Evolutionary conservation across 352 stramenopile genomes (phyloP).

Genomic region (Hyaloperonospora brassicae): DNA sequence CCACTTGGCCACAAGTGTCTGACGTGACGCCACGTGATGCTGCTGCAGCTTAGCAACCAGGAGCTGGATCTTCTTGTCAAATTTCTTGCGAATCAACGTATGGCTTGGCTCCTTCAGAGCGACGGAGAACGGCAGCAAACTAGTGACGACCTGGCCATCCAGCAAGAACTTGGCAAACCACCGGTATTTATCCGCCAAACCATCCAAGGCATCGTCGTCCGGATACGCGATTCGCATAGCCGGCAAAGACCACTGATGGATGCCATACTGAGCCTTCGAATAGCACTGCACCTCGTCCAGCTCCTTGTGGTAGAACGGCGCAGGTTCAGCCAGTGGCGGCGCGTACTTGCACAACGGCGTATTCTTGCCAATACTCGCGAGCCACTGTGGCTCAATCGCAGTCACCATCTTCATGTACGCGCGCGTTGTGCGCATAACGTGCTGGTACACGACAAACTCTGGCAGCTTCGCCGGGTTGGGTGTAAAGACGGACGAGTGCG

Average conservation of each 20-base stretch:
- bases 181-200: slow-evolving; percentile 44
- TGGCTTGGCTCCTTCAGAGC: slow-evolving; percentile 92
- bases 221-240: slow-evolving; percentile 52
- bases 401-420: slow-evolving; percentile 97
- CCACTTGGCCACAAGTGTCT: slow-evolving; percentile 39
- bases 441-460: slow-evolving; percentile 67
- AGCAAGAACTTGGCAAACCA: slow-evolving; percentile 84
- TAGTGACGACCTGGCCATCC: slow-evolving; percentile 50
- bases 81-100: slow-evolving; percentile 76
- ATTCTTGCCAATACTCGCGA: slow-evolving; percentile 75
- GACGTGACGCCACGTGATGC: slow-evolving; percentile 33
- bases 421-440: slow-evolving; percentile 66
- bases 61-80: slow-evolving; percentile 82
- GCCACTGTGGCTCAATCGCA: slow-evolving; percentile 95
- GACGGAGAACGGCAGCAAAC: slow-evolving; percentile 67
- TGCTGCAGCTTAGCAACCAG: slow-evolving; percentile 60
- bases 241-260: slow-evolving; percentile 59
- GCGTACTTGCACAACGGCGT: slow-evolving; percentile 70
- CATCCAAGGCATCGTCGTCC: slow-evolving; percentile 25
- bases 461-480: slow-evolving; percentile 57
- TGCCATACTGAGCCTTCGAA: slow-evolving; percentile 65
- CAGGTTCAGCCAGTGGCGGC: slow-evolving; percentile 46
- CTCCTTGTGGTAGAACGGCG: slow-evolving; percentile 46
- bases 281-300: slow-evolving; percentile 74
- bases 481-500: slow-evolving; percentile 76